phyloP scores from a whole-genome alignment of 257 asterid genomes.

The Coffea canephora region DNA sequence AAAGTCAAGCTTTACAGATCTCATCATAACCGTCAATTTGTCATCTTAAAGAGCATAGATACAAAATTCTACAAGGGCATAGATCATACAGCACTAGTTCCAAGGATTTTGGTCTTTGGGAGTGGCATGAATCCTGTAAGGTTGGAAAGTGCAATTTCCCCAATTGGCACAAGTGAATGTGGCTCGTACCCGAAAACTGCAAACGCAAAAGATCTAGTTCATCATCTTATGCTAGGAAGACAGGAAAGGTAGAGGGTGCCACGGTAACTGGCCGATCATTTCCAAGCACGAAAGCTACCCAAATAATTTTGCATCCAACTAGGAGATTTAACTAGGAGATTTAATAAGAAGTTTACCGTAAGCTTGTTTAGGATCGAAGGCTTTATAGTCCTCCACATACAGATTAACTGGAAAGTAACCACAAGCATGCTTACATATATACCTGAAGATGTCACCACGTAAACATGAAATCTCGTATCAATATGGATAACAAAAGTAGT shows the following conservation, averaged over 20 bases:
- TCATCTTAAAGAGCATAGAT: neutral
- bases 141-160: constrained; percentile 78
- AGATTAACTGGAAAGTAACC: constrained; percentile 86
- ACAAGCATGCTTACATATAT: constrained; percentile 76
- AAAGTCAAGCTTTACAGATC: neutral
- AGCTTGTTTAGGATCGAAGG: constrained; percentile 91
- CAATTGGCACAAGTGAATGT: constrained; percentile 96
- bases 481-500: too few relatives aligned
- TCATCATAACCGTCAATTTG: too few relatives aligned
- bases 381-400: constrained; percentile 84
- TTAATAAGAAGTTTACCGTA: constrained; percentile 47
- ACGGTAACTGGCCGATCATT: too few relatives aligned
- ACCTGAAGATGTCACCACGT: constrained; percentile 47
- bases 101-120: constrained; percentile 76
- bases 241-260: neutral
- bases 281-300: neutral
- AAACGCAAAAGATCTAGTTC: neutral
- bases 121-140: constrained; percentile 84
- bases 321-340: too few relatives aligned
- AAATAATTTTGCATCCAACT: neutral
- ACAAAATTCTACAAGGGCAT: constrained; percentile 3
- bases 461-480: neutral
- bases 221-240: too few relatives aligned
- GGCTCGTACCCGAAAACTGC: constrained; percentile 96
- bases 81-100: constrained; percentile 80